Percentiles rank a stretch among this genome's conserved stretches.
These are phyloP conservation scores for Podila verticillata DNA, from an alignment of 192 early-diverging fungal genomes.

Conservation along the genomic window DNA sequence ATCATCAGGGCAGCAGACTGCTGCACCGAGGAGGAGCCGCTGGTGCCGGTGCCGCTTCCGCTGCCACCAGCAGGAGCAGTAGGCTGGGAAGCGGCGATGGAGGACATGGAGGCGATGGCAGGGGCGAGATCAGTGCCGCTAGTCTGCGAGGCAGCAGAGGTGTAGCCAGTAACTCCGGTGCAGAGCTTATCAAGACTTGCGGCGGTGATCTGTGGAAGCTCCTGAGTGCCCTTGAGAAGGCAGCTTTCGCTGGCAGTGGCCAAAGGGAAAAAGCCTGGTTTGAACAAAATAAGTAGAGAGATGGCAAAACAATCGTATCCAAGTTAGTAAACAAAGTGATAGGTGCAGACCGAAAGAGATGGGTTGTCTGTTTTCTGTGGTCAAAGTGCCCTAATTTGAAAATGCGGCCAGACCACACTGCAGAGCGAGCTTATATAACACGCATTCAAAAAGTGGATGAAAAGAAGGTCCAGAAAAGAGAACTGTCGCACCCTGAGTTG, in stretches of 20 bases:
- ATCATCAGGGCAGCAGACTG: conserved; percentile 4
- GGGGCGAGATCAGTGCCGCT: not conserved
- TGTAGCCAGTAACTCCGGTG: not conserved
- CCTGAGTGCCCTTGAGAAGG: not conserved
- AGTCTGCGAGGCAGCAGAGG: not conserved
- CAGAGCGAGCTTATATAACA: too few relatives aligned
- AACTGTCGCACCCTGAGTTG: too few relatives aligned
- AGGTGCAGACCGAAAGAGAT: not conserved
- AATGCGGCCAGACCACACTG: too few relatives aligned
- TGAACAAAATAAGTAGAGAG: too few relatives aligned
- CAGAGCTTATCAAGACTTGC: conserved; percentile 11
- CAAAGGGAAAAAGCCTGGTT: conserved; percentile 37
- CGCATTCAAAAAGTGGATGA: too few relatives aligned
- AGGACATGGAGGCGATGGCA: conserved; percentile 10
- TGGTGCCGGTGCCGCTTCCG: not conserved
- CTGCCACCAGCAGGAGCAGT: not conserved
- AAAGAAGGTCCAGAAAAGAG: too few relatives aligned
- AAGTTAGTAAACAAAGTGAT: not conserved
- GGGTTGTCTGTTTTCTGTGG: too few relatives aligned
- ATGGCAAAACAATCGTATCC: not conserved
- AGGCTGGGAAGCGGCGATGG: not conserved
- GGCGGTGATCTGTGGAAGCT: conserved; percentile 7
- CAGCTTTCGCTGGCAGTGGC: conserved; percentile 26
- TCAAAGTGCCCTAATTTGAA: too few relatives aligned
- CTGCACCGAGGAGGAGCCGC: not conserved